phyloP scores from a whole-genome alignment of 2,329 filamentous ascomycete genomes.

The Neurospora crassa region DNA sequence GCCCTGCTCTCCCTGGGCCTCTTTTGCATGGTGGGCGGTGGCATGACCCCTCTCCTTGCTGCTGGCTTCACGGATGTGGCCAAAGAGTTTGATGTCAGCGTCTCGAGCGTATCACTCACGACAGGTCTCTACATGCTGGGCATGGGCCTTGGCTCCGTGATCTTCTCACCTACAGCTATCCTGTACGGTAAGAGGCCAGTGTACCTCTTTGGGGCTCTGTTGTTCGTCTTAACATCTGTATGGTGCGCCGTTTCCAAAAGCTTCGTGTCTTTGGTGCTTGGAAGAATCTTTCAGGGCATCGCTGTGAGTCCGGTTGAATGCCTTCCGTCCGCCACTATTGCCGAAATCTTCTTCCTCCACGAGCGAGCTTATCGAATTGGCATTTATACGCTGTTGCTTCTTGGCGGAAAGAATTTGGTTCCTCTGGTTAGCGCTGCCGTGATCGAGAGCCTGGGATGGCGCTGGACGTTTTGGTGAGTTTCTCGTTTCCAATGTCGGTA shows the following conservation, averaged over 20 bases:
- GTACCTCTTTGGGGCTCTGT: slow-evolving; percentile 65
- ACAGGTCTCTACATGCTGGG: slow-evolving; percentile 94
- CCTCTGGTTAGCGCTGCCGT: slow-evolving; percentile 80
- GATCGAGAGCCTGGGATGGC: slow-evolving; percentile 70
- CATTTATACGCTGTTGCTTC: slow-evolving; percentile 80
- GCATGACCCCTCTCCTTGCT: slow-evolving; percentile 82
- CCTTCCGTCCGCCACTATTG: slow-evolving; percentile 84
- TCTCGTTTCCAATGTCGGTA: neutral
- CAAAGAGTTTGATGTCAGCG: slow-evolving; percentile 50
- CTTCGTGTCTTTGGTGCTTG: slow-evolving; percentile 69
- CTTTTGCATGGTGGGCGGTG: slow-evolving; percentile 88
- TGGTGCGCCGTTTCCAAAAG: slow-evolving; percentile 84
- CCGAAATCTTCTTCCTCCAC: slow-evolving; percentile 93
- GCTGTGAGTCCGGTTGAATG: slow-evolving; percentile 87
- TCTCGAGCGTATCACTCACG: slow-evolving; percentile 70
- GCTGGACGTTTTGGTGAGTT: slow-evolving; percentile 78
- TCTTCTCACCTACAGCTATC: slow-evolving; percentile 86
- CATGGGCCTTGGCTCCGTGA: slow-evolving; percentile 70
- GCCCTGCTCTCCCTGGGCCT: slow-evolving; percentile 77
- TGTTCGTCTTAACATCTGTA: slow-evolving; percentile 68
- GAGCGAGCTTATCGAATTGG: slow-evolving; percentile 88
- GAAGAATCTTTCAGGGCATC: slow-evolving; percentile 78
- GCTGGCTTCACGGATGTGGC: slow-evolving; percentile 83
- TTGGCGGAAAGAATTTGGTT: slow-evolving; percentile 86
- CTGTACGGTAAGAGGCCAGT: slow-evolving; percentile 84